Evolutionary conservation across 306 rosid genomes (phyloP).

Genomic region (Senna tora): DNA sequence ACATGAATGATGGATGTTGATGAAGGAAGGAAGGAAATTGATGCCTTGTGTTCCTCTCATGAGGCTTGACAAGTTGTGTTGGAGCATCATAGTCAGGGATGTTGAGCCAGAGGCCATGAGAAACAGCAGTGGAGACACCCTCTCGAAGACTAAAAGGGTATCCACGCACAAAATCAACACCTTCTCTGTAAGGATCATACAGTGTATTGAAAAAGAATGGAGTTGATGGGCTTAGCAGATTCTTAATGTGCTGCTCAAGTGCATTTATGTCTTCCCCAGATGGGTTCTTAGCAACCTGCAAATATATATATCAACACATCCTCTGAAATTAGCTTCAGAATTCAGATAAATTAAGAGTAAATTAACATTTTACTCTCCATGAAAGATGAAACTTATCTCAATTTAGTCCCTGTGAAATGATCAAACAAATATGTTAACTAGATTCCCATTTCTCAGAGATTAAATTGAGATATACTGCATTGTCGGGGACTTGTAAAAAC

Average conservation of each 20-base stretch:
- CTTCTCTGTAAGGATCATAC: conserved; percentile 59
- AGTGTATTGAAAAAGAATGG: conserved; percentile 52
- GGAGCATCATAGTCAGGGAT: conserved; percentile 68
- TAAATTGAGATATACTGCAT: too few species aligned
- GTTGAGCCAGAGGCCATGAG: conserved; percentile 72
- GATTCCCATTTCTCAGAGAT: too few species aligned
- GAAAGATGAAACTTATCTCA: too few species aligned
- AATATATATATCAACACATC: conserved; percentile 13
- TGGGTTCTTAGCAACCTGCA: conserved; percentile 64
- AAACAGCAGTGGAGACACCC: conserved; percentile 53
- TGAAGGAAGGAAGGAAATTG: too few species aligned
- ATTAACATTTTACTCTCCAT: too few species aligned
- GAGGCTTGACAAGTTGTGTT: conserved; percentile 64
- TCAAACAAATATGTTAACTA: too few species aligned
- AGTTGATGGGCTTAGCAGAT: conserved; percentile 50
- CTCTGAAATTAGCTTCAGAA: too few species aligned
- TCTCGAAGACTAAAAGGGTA: conserved; percentile 61
- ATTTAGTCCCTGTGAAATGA: too few species aligned
- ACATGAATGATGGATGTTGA: too few species aligned
- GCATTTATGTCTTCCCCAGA: conserved; percentile 52
- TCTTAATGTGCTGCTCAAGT: conserved; percentile 48
- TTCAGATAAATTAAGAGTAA: too few species aligned
- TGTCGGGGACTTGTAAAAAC: too few species aligned
- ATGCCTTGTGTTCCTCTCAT: conserved; percentile 57
- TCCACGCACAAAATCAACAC: conserved; percentile 64